Evolutionary conservation across 495 filamentous ascomycete genomes (phyloP).

Genomic region (Penicillium verhagenii): DNA sequence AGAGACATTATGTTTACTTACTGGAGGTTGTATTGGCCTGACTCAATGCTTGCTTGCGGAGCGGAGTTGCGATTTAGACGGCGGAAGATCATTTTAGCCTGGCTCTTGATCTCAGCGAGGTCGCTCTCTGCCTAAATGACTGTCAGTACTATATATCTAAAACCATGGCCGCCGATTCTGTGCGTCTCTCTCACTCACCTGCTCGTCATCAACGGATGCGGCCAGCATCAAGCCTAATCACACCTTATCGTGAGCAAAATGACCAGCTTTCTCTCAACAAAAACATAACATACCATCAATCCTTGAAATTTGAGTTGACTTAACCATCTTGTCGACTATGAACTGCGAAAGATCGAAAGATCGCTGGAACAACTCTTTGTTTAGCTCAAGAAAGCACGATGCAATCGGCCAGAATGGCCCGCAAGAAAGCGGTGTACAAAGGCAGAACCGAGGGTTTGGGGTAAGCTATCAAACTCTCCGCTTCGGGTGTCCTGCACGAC

Average conservation of each 20-base stretch:
- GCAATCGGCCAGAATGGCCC: constrained; percentile 33
- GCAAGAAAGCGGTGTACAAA: constrained; percentile 33
- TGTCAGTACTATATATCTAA: background rate
- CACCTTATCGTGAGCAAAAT: constrained; percentile 24
- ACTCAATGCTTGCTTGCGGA: constrained; percentile 88
- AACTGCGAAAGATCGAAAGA: background rate
- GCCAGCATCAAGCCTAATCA: constrained; percentile 83
- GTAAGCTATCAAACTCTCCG: constrained; percentile 17
- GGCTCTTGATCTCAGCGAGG: constrained; percentile 82
- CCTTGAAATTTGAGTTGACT: constrained; percentile 90
- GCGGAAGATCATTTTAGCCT: constrained; percentile 86
- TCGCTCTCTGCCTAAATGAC: constrained; percentile 62
- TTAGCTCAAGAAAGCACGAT: constrained; percentile 4
- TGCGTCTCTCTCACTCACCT: constrained; percentile 42
- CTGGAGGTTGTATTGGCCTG: constrained; percentile 83
- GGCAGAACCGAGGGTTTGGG: constrained; percentile 30
- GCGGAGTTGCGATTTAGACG: constrained; percentile 84
- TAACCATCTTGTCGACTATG: constrained; percentile 66
- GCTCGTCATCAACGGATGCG: constrained; percentile 90
- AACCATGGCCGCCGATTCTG: background rate
- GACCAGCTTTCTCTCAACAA: background rate
- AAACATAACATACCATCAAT: constrained; percentile 69
- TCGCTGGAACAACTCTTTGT: constrained; percentile 14
- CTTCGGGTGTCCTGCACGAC: background rate
- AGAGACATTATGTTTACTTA: constrained; percentile 39